A percentile compares a stretch with the other conserved stretches of the same genome.
phyloP scores from a whole-genome alignment of 352 stramenopile genomes.

The Pythium coloratum region DNA sequence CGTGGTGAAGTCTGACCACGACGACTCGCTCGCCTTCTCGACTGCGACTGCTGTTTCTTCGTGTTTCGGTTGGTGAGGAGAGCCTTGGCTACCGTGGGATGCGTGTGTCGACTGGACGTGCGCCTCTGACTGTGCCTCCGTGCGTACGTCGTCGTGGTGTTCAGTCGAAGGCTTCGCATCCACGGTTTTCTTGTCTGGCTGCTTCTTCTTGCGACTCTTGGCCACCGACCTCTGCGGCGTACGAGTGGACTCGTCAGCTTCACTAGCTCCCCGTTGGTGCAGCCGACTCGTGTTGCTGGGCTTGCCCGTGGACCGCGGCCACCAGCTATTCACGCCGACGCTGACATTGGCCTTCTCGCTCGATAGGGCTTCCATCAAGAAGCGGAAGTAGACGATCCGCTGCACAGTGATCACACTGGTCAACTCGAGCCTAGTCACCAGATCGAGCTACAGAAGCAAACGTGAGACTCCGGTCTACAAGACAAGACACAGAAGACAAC shows the following conservation, averaged over 20 bases:
- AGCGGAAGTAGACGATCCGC: conserved; percentile 59
- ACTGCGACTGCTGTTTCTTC: neutral
- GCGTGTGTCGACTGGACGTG: neutral
- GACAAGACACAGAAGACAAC: neutral
- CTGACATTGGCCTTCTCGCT: conserved; percentile 17
- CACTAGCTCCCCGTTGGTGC: neutral
- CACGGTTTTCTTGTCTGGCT: neutral
- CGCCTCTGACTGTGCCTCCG: neutral
- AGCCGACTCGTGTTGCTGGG: neutral
- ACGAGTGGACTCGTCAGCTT: neutral
- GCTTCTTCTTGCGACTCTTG: conserved; percentile 1
- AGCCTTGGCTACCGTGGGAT: conserved; percentile 6
- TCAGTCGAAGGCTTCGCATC: neutral
- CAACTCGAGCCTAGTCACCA: conserved; percentile 35
- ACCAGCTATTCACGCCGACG: conserved; percentile 11
- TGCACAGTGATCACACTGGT: conserved; percentile 53
- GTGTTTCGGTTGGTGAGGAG: neutral
- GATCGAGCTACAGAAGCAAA: conserved; percentile 31
- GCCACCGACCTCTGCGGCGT: neutral
- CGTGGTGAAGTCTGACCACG: neutral
- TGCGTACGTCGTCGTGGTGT: neutral
- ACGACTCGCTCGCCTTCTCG: neutral
- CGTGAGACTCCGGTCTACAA: neutral
- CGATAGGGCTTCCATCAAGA: conserved; percentile 41
- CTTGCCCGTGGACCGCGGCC: conserved; percentile 13